Evolutionary conservation across 2,329 filamentous ascomycete species (phyloP).

Genomic region (Polytolypa hystricis): DNA sequence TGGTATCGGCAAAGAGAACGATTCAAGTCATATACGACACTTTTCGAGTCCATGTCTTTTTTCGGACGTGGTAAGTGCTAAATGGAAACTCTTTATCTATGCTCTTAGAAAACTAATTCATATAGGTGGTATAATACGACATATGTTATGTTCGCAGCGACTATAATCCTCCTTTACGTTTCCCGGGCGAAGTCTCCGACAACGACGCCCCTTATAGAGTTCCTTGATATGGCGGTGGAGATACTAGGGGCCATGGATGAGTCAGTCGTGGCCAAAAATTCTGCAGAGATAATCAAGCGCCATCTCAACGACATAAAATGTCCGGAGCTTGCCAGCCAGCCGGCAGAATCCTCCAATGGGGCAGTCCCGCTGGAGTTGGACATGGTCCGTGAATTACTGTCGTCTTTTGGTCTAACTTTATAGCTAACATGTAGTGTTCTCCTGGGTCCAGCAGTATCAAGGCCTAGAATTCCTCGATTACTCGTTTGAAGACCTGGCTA

Average conservation of each 20-base stretch:
- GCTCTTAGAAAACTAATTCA: neutral
- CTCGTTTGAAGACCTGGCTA: conserved; percentile 25
- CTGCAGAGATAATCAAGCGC: conserved; percentile 26
- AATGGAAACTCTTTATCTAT: neutral
- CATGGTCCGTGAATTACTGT: no score
- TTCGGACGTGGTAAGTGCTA: conserved; percentile 29
- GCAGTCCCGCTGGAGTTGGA: no score
- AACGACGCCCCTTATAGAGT: conserved; percentile 18
- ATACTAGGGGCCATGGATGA: conserved; percentile 35
- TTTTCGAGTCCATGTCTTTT: conserved; percentile 29
- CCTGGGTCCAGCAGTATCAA: conserved; percentile 8
- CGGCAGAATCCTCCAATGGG: no score
- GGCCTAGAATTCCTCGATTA: conserved; percentile 28
- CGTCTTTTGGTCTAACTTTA: no score
- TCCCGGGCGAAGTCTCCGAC: conserved; percentile 20
- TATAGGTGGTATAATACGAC: conserved; percentile 34
- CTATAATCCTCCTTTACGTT: conserved; percentile 27
- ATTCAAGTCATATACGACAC: conserved; percentile 33
- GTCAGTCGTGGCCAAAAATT: conserved; percentile 29
- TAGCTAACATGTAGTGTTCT: neutral
- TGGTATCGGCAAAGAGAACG: conserved; percentile 28
- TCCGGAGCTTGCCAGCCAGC: conserved; percentile 17
- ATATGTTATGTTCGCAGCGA: conserved; percentile 31
- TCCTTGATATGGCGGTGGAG: conserved; percentile 29
- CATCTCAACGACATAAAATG: conserved; percentile 13